Base-by-base conservation (phyloP, 768 basidiomycete genomes). In the Boletus speciosus region DNA sequence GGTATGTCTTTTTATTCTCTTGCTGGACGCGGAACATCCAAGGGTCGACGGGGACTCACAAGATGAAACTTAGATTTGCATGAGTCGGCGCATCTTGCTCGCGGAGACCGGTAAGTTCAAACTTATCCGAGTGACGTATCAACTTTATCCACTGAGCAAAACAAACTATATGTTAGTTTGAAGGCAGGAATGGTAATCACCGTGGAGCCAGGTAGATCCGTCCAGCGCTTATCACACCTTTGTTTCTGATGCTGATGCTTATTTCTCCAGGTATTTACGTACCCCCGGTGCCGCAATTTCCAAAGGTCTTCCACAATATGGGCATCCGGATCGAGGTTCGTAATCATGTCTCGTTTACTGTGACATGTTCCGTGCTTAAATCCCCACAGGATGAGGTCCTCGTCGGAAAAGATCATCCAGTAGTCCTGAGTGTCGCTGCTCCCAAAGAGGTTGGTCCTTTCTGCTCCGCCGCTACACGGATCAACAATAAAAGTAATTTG, bases 121-220 rank as follows among this genome's bases (percentile, higher is more conserved):
- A 51, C 5, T 45, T 23, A 25, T 40, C 25, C 31, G 29, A 37
- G 48, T 44, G 40, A 25, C 32, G 27, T 54, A 6, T 56, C 19
- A 34, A 37, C 44, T 21, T 47, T 29, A 32, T 42, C 11, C 52
- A 23, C 6, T 58, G 45, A 54, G 51, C 56, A 54, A 60, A 31
- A 40, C 41, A 47, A 31, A 29, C 40, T 15, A 21, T 40, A 39
- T 49, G 21, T 40, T 46, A 90, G 93, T 25, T 68, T 98, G 51
- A 79, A 84, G 57, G 78, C 79, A 7, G 94, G 94, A 0, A 97
- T 93, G 84, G 91, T 97, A 7, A 83, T 97, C 41, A 97, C 95
- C 1, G 80, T 98, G 54, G 95, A 97, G 65, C 93, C 92, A 55
- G 91, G 88, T 84, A 61, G 46, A 70, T 55, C 51, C 49, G 59